Conservation (phyloP, 352 stramenopile species). For the Lagenidium giganteum region DNA sequence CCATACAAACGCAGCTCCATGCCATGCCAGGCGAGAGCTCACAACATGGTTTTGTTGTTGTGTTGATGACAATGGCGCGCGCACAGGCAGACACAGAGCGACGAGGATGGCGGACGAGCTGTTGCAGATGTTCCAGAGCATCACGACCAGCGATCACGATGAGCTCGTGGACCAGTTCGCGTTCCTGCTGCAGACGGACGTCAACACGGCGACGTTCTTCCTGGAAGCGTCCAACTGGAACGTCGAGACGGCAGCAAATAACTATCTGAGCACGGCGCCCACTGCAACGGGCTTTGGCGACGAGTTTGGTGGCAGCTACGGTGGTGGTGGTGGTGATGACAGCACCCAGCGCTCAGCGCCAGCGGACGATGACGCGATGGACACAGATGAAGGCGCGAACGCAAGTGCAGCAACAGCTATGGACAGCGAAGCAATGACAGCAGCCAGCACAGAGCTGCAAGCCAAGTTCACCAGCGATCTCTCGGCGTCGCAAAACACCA, state of each 20-base stretch:
- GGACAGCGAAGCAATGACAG: constrained; percentile 7
- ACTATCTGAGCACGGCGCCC: constrained; percentile 70
- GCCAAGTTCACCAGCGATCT: constrained; percentile 69
- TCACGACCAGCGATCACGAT: constrained; percentile 81
- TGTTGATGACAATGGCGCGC: too few relatives aligned
- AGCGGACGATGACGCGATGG: constrained; percentile 25
- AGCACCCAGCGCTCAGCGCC: constrained; percentile 10
- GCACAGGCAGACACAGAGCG: too few relatives aligned
- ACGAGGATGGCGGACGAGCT: constrained; percentile 84
- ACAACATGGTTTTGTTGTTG: too few relatives aligned
- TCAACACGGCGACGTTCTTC: constrained; percentile 72
- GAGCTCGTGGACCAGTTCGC: constrained; percentile 83
- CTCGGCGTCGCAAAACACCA: constrained; percentile 41
- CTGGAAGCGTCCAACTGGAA: constrained; percentile 88
- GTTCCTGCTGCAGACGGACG: constrained; percentile 64
- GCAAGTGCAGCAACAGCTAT: neutral
- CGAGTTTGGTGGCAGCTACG: neutral
- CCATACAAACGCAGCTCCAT: too few relatives aligned
- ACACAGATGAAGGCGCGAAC: constrained; percentile 48
- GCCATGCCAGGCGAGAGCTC: too few relatives aligned
- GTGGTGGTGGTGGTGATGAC: too few relatives aligned
- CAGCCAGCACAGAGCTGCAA: constrained; percentile 11
- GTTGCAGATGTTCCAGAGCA: constrained; percentile 85
- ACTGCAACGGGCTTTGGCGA: constrained; percentile 34
- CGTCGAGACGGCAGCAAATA: constrained; percentile 80